Evolutionary conservation across 345 rosid genomes (phyloP), one percentile per base, ranked within the genome.

Genomic region (Arabidopsis thaliana): DNA sequence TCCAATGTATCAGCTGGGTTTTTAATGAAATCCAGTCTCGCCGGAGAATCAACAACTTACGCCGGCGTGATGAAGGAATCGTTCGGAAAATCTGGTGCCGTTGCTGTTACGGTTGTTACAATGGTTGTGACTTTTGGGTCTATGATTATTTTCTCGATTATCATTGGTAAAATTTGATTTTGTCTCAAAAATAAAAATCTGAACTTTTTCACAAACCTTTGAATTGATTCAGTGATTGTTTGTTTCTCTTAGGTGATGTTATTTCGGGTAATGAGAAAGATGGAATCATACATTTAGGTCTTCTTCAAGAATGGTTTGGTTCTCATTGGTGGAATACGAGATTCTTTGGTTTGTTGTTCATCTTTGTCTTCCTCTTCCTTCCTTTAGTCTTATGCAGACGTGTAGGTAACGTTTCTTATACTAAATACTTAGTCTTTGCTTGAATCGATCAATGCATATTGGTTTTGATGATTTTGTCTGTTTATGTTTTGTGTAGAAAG

Each of bases 271-370:
- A 67, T 72, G 82, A 81, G 48, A 81, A 82, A 7, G 85, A 72
- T 9, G 92, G 88, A 55, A 52, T 83, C 3, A 71, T 82, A 36
- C 97, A 95, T 67, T 61, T 87, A 65, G 99, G 97, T 23, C 87
- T 92, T 23, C 67, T 95, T 82, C 97, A 87, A 71, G 87, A 85
- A 85, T 90, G 97, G 97, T 92, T 95, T 73, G 97, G 99, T 22
- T 20, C 59, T 69, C 86, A 85, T 16, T 90, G 97, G 97, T 95
- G 99, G 99, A 92, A 86, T 71, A 67, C 97, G 0, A 79, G 97
- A 6, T 83, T 82, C 53, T 80, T 89, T 45, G 81, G 89, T 4
- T 65, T 95, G 63, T 82, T 95, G 41, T 73, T 89, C 81, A 66
- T 83, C 45, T 62, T 85, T 7, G 57, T 84, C 51, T 78, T 90